Conservation (phyloP, 192 early-diverging fungal genomes). For the Coemansia umbellata region DNA sequence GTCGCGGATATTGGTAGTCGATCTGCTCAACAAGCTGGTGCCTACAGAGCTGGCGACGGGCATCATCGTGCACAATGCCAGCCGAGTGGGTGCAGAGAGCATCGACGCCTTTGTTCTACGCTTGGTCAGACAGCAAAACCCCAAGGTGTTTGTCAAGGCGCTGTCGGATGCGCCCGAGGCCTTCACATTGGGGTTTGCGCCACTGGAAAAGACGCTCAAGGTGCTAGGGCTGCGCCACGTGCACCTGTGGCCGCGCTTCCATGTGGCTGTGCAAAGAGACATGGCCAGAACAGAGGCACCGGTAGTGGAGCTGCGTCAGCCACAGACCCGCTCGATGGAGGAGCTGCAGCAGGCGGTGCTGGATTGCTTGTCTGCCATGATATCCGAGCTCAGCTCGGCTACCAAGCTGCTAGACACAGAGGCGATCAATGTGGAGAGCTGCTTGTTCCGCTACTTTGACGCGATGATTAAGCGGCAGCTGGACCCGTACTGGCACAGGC, state of each 20-base stretch:
- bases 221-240: slow-evolving; percentile 75
- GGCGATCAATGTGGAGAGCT: slow-evolving; percentile 83
- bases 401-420: slow-evolving; percentile 68
- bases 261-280: slow-evolving; percentile 17
- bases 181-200: slow-evolving; percentile 78
- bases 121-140: slow-evolving; percentile 74
- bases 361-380: slow-evolving; percentile 76
- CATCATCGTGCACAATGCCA: slow-evolving; percentile 82
- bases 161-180: slow-evolving; percentile 84
- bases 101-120: slow-evolving; percentile 89
- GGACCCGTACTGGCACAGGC: slow-evolving; percentile 83
- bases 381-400: slow-evolving; percentile 70
- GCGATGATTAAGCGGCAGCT: slow-evolving; percentile 68
- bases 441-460: slow-evolving; percentile 85
- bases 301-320: slow-evolving; percentile 72
- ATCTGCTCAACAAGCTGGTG: slow-evolving; percentile 76
- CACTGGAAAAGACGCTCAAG: slow-evolving; percentile 83
- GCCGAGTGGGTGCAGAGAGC: slow-evolving; percentile 71
- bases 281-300: slow-evolving; percentile 58
- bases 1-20: slow-evolving; percentile 84
- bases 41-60: slow-evolving; percentile 77
- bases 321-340: slow-evolving; percentile 76
- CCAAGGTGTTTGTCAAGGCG: slow-evolving; percentile 87
- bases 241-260: slow-evolving; percentile 80
- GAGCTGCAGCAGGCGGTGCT: slow-evolving; percentile 77